Conservation (phyloP, 1,284 basidiomycete genomes). For the Tilletia horrida region DNA sequence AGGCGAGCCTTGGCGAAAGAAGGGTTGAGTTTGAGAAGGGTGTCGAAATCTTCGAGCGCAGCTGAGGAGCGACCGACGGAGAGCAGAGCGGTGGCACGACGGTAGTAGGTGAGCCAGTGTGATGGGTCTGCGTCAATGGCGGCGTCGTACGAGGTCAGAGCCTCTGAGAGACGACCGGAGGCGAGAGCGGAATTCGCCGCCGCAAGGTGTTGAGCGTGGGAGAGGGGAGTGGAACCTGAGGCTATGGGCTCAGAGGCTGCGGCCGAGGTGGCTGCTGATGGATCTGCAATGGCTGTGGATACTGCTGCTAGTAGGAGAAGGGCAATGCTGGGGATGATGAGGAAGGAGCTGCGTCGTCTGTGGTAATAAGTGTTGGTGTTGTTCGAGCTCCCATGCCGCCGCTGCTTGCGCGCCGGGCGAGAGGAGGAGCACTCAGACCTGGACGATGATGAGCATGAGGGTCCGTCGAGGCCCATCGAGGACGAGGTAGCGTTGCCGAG, state of each 20-base stretch:
- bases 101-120: slow-evolving; percentile 50
- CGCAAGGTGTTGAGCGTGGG: slow-evolving; percentile 30
- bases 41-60: slow-evolving; percentile 45
- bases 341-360: neutral
- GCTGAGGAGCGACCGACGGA: slow-evolving; percentile 47
- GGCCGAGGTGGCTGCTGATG: neutral
- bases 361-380: neutral
- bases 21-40: slow-evolving; percentile 43
- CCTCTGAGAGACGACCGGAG: slow-evolving; percentile 40
- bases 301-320: slow-evolving; percentile 12
- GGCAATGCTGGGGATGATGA: slow-evolving; percentile 13
- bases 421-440: no score
- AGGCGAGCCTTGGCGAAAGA: slow-evolving; percentile 49
- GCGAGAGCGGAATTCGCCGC: slow-evolving; percentile 42
- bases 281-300: neutral
- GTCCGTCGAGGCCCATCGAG: neutral
- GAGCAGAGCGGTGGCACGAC: slow-evolving; percentile 50
- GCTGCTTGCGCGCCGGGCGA: no score
- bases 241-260: neutral
- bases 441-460: no score
- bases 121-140: slow-evolving; percentile 41
- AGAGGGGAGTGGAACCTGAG: neutral
- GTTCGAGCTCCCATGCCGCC: no score
- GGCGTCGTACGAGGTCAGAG: slow-evolving; percentile 41
- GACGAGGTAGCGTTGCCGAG: neutral